Percentiles rank a stretch among this genome's conserved stretches.
phyloP scores from a whole-genome alignment of 129 eudicot genomes.

The Ambrosia artemisiifolia region DNA sequence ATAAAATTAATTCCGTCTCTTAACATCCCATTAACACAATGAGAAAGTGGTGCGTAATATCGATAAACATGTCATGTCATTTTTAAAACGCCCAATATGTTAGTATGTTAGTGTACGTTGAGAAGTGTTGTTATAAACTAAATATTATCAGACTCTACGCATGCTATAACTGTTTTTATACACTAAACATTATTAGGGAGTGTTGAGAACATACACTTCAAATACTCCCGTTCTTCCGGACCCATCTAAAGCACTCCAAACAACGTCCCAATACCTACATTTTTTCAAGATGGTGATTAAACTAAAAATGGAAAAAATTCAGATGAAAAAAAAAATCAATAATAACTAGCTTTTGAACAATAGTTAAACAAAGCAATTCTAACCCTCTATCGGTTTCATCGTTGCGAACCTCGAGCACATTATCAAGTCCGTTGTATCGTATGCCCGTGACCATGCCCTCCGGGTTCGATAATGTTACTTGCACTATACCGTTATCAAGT shows the following conservation, averaged over 20 bases:
- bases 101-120: too few species aligned
- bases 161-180: neutral
- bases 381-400: conserved; percentile 78
- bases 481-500: conserved; percentile 73
- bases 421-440: conserved; percentile 65
- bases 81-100: too few species aligned
- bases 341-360: neutral
- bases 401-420: conserved; percentile 67
- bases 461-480: conserved; percentile 77
- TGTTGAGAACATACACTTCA: conserved; percentile 49
- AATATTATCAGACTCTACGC: too few species aligned
- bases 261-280: conserved; percentile 88
- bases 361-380: neutral
- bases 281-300: neutral
- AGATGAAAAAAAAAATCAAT: neutral
- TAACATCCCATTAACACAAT: too few species aligned
- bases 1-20: too few species aligned
- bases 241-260: conserved; percentile 77
- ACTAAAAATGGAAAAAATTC: neutral
- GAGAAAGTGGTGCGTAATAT: too few species aligned
- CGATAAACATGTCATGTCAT: too few species aligned
- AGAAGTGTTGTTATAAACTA: too few species aligned
- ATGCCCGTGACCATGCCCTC: conserved; percentile 78
- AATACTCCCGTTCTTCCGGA: conserved; percentile 63
- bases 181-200: neutral